Base-by-base conservation (phyloP, 768 basidiomycete species). In the Lyophyllum shimeji region DNA sequence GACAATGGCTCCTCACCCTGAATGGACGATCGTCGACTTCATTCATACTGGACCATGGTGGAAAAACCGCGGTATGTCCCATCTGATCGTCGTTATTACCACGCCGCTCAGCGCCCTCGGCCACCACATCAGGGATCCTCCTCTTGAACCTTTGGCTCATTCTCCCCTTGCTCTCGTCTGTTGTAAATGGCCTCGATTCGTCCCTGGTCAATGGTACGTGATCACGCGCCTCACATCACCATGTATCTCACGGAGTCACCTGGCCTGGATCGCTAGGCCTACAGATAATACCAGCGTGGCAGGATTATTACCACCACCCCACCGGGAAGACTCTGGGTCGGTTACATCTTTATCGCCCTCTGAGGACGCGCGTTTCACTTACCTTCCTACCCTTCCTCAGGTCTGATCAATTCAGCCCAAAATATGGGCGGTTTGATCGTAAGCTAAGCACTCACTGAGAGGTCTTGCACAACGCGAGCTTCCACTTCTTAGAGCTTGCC, bases 261-360 rank as follows among this genome's bases (percentile, higher is more conserved):
- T 59, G 55, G 42, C 55, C 46, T 25, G 24, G 2, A 29, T 50
- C 24, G 18, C 40, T 55, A 86, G 87, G 86, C 55, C 73, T 90
- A 25, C 86, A 88, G 67, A 84, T 87, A 56, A 69, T 89, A 23
- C 82, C 83, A 12, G 79, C 78, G 33, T 89, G 86, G 85, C 77
- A 82, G 63, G 56, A 72, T 0, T 83, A 76, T 63, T 88, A 86
- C 63, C 53, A 76, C 46, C 47, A 77, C 55, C 87, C 88, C 2
- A 60, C 72, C 40, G 81, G 82, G 2, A 77, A 73, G 61, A 72
- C 68, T 15, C 63, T 87, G 50, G 85, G 85, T 81, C 50, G 13
- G 44, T 54, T 40, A 15, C 15, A 40, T 18, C n/a, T 4, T 15
- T 18, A 4, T n/a, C 11, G 15, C 17, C 39, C 18, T 4, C 2